A percentile compares a stretch with the other conserved stretches of the same genome.
These are phyloP conservation scores for Taphrina pruni DNA, from an alignment of 1,139 yeast species.

Conservation along the genomic window DNA sequence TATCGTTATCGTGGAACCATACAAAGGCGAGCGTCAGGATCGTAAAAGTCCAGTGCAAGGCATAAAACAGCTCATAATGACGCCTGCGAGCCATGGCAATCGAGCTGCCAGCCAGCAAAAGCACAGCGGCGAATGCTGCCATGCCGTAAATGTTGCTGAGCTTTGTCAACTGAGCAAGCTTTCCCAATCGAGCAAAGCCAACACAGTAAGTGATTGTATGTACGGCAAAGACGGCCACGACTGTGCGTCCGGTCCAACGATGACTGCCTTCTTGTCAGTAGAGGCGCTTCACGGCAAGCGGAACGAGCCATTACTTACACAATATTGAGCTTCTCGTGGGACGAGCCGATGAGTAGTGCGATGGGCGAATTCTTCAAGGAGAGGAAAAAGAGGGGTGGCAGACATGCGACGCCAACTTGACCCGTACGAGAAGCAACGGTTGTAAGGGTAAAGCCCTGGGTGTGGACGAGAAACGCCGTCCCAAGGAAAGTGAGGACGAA, in stretches of 20 bases:
- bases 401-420: conserved; percentile 55
- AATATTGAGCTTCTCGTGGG: conserved; percentile 63
- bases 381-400: conserved; percentile 63
- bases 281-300: not conserved
- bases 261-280: conserved; percentile 52
- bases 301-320: conserved; percentile 48
- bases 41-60: conserved; percentile 44
- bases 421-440: conserved; percentile 11
- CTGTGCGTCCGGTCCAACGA: conserved; percentile 67
- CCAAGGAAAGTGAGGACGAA: conserved; percentile 6
- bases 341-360: conserved; percentile 70
- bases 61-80: conserved; percentile 45
- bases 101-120: conserved; percentile 44
- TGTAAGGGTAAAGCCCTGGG: not conserved
- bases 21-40: conserved; percentile 42
- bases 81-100: conserved; percentile 44
- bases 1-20: conserved; percentile 43
- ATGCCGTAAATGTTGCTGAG: conserved; percentile 46
- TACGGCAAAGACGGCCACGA: conserved; percentile 56
- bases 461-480: not conserved
- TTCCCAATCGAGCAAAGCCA: conserved; percentile 41
- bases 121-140: conserved; percentile 44
- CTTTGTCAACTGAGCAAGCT: conserved; percentile 40
- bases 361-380: conserved; percentile 73
- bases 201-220: conserved; percentile 48